Base-by-base conservation (phyloP, 2,329 filamentous ascomycete species). In the Calycina herbarum region DNA sequence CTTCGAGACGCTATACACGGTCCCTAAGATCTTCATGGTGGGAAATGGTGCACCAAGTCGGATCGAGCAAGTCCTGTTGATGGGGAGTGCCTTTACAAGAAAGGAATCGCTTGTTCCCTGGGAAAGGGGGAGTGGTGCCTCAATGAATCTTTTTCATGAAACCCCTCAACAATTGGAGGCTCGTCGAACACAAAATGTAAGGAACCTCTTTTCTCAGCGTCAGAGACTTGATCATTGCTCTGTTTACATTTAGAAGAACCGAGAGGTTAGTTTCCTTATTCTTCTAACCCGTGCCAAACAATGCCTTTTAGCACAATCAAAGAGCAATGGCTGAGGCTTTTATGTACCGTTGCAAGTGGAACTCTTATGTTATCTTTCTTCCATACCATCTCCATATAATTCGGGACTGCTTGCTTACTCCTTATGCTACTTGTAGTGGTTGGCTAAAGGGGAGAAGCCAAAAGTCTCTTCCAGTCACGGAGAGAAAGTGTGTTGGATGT, bases 1-100 rank as follows among this genome's bases (percentile, higher is more conserved):
- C 2, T 76, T 76, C 60, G 75, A 77, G 62, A 75, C 73, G 2
- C 38, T 70, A 13, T 77, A 74, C 60, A 70, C 66, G 2, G 72
- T 71, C 1, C 75, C 75, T 15, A 67, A 71, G 33, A 70, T 76
- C 38, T 69, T 65, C 38, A 60, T 71, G n/a, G 63, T 61, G 40
- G 61, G 65, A 17, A 38, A 64, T 31, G 65, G 61, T 6, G 62
- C 61, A 3, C 64, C 63, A 27, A 64, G 57, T 31, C 61, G 65
- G 17, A 31, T 61, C 8, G 64, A 65, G 8, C 64, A 70, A 27
- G 62, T 70, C 3, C 5, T 69, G 11, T 58, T 69, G 15, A 65
- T 64, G 17, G 66, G 65, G n/a, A 66, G 59, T 56, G 40, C 61
- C 10, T 15, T 35, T n/a, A 66, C 66, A 7, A 62, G 69, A 63